Conservation (phyloP, 1,139 yeast genomes). For the Kurtzmaniella natalensis region DNA sequence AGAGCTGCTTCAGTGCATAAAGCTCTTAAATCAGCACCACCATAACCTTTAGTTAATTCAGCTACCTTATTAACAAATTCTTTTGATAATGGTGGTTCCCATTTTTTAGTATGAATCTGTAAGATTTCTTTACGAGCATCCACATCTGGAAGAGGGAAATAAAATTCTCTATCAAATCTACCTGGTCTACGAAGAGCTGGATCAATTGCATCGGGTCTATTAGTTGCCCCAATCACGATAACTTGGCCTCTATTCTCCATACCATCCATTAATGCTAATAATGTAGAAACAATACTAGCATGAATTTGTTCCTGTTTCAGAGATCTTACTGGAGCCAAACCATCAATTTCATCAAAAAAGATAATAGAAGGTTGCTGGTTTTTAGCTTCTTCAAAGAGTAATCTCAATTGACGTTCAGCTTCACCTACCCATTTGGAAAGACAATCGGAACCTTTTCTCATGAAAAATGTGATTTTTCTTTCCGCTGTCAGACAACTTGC, state of each 20-base stretch:
- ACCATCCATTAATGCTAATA: conserved; percentile 96
- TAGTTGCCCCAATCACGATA: conserved; percentile 96
- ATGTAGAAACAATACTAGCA: conserved; percentile 92
- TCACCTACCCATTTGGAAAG: conserved; percentile 99
- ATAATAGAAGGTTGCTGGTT: conserved; percentile 94
- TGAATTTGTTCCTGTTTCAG: conserved; percentile 97
- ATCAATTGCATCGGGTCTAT: conserved; percentile 95
- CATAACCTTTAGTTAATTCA: conserved; percentile 86
- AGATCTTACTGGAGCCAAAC: conserved; percentile 95
- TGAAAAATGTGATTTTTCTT: conserved; percentile 87
- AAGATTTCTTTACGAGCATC: conserved; percentile 76
- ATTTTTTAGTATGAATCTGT: conserved; percentile 79
- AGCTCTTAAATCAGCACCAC: conserved; percentile 96
- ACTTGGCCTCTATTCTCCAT: conserved; percentile 98
- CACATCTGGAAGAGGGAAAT: conserved; percentile 87
- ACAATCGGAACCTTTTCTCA: conserved; percentile 99
- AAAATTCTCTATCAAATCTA: conserved; percentile 93
- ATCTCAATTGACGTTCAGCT: conserved; percentile 89
- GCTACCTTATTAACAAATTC: conserved; percentile 68
- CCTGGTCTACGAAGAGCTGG: conserved; percentile 98
- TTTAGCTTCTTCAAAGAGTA: conserved; percentile 92
- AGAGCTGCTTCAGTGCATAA: conserved; percentile 95
- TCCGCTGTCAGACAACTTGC: conserved; percentile 85
- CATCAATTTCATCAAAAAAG: conserved; percentile 96
- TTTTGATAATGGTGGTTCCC: conserved; percentile 70